A percentile compares a stretch with the other conserved stretches of the same genome.
These are phyloP conservation scores for Caryocar brasiliense DNA, from an alignment of 441 rosid genomes.

Conservation along the genomic window DNA sequence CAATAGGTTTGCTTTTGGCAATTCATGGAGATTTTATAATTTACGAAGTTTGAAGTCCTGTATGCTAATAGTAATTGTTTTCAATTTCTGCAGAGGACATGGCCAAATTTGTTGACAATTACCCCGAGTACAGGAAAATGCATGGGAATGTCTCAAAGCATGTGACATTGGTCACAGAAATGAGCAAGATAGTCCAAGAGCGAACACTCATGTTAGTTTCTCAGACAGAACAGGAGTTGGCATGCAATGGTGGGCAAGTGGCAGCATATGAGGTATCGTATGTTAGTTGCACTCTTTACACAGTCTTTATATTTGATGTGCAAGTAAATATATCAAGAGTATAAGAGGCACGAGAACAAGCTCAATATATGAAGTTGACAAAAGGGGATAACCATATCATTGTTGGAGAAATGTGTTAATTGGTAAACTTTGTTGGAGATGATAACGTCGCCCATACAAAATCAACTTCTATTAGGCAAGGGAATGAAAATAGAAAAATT, in stretches of 20 bases:
- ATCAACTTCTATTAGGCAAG: no score
- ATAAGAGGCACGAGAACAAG: no score
- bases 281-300: neutral
- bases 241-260: conserved; percentile 94
- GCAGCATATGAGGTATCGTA: conserved; percentile 86
- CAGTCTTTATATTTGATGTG: no score
- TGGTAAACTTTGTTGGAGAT: no score
- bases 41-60: no score
- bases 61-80: conserved; percentile 14
- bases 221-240: conserved; percentile 92
- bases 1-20: conserved; percentile 57
- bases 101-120: conserved; percentile 94
- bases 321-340: no score
- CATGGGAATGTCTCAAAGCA: conserved; percentile 97
- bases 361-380: no score
- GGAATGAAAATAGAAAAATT: no score
- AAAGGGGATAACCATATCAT: no score
- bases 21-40: no score
- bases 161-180: conserved; percentile 93
- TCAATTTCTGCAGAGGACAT: conserved; percentile 71
- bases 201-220: conserved; percentile 88
- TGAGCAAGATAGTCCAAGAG: conserved; percentile 94
- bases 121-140: conserved; percentile 93
- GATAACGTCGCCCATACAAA: no score
- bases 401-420: no score